phyloP scores from a whole-genome alignment of 1,284 basidiomycete species.

The Sparassis latifolia region DNA sequence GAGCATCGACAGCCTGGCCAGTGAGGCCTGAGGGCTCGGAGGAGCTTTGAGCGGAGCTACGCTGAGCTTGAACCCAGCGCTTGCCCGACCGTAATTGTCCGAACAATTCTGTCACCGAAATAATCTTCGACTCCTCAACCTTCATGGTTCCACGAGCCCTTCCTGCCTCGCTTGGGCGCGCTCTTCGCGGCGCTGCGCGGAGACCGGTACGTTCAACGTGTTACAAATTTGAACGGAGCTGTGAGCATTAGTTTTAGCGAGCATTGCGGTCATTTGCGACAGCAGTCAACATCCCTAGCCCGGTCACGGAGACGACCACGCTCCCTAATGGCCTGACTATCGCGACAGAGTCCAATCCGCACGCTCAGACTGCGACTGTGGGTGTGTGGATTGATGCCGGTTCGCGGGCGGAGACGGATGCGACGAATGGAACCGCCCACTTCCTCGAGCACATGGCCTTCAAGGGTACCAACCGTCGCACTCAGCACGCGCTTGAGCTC shows the following conservation, averaged over 20 bases:
- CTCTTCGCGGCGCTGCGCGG: constrained; percentile 51
- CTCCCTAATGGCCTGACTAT: constrained; percentile 91
- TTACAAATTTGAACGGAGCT: background rate
- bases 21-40: too few relatives aligned
- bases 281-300: constrained; percentile 57
- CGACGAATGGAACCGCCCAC: constrained; percentile 94
- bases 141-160: constrained; percentile 64
- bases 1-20: too few relatives aligned
- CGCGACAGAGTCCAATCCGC: constrained; percentile 86
- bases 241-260: constrained; percentile 16
- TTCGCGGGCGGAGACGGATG: constrained; percentile 91
- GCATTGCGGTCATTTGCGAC: constrained; percentile 62
- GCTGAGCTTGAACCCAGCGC: background rate
- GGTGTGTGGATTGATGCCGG: constrained; percentile 99
- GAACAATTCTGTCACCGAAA: constrained; percentile 20
- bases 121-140: constrained; percentile 24
- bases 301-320: constrained; percentile 82
- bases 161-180: constrained; percentile 51
- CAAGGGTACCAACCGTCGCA: constrained; percentile 89
- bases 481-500: constrained; percentile 90
- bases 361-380: constrained; percentile 96
- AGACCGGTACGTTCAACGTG: constrained; percentile 37
- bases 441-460: constrained; percentile 98
- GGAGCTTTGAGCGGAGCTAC: background rate
- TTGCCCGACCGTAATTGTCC: constrained; percentile 12